Evolutionary conservation across 2,329 filamentous ascomycete species (phyloP).

Genomic region (Sphaerulina vaccinii): DNA sequence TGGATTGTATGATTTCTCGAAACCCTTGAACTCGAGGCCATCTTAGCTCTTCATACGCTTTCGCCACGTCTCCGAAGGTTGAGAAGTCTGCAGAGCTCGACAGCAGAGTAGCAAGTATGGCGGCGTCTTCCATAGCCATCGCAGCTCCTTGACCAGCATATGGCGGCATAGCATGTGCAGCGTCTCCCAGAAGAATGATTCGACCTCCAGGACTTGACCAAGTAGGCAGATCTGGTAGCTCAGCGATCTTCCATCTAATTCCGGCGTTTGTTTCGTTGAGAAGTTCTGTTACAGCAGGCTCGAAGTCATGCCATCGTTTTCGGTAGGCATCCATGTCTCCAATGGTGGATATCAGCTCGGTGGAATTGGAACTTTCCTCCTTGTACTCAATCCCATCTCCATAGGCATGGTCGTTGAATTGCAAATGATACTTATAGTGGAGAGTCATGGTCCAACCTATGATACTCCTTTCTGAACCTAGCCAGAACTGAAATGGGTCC

Average conservation of each 20-base stretch:
- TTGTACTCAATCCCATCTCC: conserved; percentile 2
- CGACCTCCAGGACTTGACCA: conserved; percentile 11
- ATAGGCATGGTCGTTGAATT: conserved; percentile 14
- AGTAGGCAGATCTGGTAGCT: conserved; percentile 12
- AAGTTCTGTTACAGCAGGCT: conserved; percentile 7
- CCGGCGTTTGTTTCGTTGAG: conserved; percentile 4
- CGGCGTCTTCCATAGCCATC: conserved; percentile 16
- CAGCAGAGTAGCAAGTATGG: conserved; percentile 6
- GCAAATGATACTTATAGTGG: conserved; percentile 11
- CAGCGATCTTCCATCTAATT: conserved; percentile 13
- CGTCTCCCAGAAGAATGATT: conserved; percentile 14
- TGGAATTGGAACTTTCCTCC: not conserved
- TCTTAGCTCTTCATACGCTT: conserved; percentile 10
- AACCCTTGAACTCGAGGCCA: conserved; percentile 11
- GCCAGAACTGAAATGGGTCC: conserved; percentile 15
- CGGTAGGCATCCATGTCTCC: conserved; percentile 6
- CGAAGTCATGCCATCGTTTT: conserved; percentile 9
- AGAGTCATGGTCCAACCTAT: conserved; percentile 16
- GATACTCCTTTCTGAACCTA: conserved; percentile 7
- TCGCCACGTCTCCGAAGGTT: not conserved
- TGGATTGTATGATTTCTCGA: conserved; percentile 9
- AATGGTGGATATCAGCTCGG: not conserved
- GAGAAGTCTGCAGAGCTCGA: not conserved
- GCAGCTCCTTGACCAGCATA: conserved; percentile 17
- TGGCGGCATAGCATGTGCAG: conserved; percentile 15